Percentiles rank a stretch among this genome's conserved stretches.
These are phyloP conservation scores for Fragilaria crotonensis DNA, from an alignment of 108 stramenopile genomes.

Conservation along the genomic window DNA sequence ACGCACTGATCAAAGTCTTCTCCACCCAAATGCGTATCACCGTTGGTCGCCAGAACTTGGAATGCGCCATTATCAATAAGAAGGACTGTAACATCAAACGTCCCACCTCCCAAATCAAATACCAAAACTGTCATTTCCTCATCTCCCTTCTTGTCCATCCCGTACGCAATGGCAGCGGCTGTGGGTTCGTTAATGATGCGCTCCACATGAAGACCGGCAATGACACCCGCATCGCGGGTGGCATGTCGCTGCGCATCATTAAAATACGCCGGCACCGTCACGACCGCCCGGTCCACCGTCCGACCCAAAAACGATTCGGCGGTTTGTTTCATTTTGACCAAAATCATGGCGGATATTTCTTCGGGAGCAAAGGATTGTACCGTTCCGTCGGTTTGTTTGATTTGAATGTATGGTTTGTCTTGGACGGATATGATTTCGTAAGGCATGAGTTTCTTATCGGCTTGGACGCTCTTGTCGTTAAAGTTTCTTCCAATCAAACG, in stretches of 20 bases:
- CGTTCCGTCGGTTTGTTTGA: conserved; percentile 35
- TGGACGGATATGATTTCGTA: conserved; percentile 72
- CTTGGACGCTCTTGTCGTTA: conserved; percentile 80
- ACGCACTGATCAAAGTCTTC: conserved; percentile 89
- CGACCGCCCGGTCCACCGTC: conserved; percentile 79
- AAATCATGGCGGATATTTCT: conserved; percentile 94
- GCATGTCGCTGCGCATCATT: conserved; percentile 97
- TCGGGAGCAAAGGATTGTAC: conserved; percentile 83
- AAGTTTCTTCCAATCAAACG: conserved; percentile 94
- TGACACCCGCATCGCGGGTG: conserved; percentile 92
- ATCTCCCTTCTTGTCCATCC: conserved; percentile 67
- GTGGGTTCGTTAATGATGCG: conserved; percentile 98
- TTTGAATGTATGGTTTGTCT: conserved; percentile 79
- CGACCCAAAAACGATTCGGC: conserved; percentile 89
- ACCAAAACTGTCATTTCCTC: conserved; percentile 92
- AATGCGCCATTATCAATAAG: conserved; percentile 92
- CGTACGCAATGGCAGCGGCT: conserved; percentile 98
- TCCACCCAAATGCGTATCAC: conserved; percentile 90
- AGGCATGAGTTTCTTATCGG: conserved; percentile 90
- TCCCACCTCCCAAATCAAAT: conserved; percentile 98
- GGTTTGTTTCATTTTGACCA: conserved; percentile 88
- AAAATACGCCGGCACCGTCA: conserved; percentile 97
- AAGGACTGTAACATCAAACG: conserved; percentile 95
- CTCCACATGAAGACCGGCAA: conserved; percentile 90
- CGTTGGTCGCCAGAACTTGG: conserved; percentile 83